A percentile compares a stretch with the other conserved stretches of the same genome.
phyloP scores from a whole-genome alignment of 2,329 filamentous ascomycete genomes.

The Claviceps citrina region DNA sequence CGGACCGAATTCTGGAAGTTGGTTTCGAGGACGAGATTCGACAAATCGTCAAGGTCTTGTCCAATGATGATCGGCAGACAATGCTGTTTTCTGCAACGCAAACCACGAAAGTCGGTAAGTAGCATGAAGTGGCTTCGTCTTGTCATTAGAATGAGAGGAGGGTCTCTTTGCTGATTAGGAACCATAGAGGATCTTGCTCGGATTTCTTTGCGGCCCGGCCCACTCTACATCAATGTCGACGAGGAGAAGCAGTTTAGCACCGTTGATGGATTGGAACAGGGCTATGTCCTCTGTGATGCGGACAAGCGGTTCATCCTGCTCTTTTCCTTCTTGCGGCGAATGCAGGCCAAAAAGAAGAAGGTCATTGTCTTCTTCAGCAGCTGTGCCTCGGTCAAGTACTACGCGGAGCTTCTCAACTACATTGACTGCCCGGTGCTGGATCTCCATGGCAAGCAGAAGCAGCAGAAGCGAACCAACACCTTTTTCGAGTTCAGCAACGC shows the following conservation, averaged over 20 bases:
- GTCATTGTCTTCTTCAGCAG: slow-evolving; percentile 93
- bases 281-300: slow-evolving; percentile 84
- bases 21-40: slow-evolving; percentile 98
- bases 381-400: slow-evolving; percentile 90
- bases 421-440: slow-evolving; percentile 84
- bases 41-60: slow-evolving; percentile 87
- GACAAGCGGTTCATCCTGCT: slow-evolving; percentile 88
- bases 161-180: background rate
- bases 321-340: slow-evolving; percentile 81
- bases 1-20: slow-evolving; percentile 88
- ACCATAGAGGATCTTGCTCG: slow-evolving; percentile 67
- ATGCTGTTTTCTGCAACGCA: slow-evolving; percentile 99
- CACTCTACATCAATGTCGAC: slow-evolving; percentile 94
- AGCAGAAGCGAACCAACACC: slow-evolving; percentile 95
- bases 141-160: too few relatives aligned
- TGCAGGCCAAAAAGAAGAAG: slow-evolving; percentile 74
- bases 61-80: slow-evolving; percentile 74
- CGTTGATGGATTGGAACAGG: slow-evolving; percentile 86
- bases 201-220: slow-evolving; percentile 80
- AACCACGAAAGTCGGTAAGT: slow-evolving; percentile 68
- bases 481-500: slow-evolving; percentile 86
- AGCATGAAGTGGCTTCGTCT: background rate
- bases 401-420: slow-evolving; percentile 89
- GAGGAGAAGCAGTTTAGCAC: slow-evolving; percentile 79
- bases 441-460: slow-evolving; percentile 90